Conservation (phyloP, 345 rosid species). For the Citrus maxima region DNA sequence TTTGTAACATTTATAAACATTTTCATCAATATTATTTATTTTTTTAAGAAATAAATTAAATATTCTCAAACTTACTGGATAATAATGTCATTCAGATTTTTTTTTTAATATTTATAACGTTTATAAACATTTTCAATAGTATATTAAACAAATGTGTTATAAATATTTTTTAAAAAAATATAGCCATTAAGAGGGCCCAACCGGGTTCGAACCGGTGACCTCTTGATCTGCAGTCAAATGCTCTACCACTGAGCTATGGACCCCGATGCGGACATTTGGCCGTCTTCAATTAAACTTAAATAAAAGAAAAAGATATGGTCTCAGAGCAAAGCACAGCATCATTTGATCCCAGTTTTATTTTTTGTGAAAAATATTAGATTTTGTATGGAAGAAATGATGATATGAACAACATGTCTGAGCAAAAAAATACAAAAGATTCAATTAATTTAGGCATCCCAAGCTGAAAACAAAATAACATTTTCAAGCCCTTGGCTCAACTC, state of each 20-base stretch:
- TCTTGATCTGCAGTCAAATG: slow-evolving; percentile 82
- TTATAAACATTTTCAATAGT: no score
- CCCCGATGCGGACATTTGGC: slow-evolving; percentile 4
- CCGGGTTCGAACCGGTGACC: slow-evolving; percentile 63
- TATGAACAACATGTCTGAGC: neutral
- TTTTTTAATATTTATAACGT: no score
- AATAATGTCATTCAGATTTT: no score
- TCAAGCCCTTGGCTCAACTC: slow-evolving; percentile 10
- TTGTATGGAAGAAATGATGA: neutral
- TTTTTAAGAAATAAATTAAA: no score
- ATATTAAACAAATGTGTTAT: no score
- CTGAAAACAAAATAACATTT: neutral
- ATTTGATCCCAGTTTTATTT: neutral
- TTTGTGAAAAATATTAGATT: neutral
- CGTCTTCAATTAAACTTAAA: no score
- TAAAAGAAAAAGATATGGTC: rapidly evolving
- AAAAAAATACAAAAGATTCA: neutral
- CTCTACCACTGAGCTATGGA: slow-evolving; percentile 94
- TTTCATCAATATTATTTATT: no score
- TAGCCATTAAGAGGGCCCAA: slow-evolving; percentile 23
- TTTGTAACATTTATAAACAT: no score
- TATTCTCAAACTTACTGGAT: no score
- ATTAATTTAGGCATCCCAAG: neutral
- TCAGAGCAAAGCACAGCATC: rapidly evolving
- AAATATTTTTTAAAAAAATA: no score